Conservation (phyloP, 441 rosid genomes). For the Adansonia rubrostipa region DNA sequence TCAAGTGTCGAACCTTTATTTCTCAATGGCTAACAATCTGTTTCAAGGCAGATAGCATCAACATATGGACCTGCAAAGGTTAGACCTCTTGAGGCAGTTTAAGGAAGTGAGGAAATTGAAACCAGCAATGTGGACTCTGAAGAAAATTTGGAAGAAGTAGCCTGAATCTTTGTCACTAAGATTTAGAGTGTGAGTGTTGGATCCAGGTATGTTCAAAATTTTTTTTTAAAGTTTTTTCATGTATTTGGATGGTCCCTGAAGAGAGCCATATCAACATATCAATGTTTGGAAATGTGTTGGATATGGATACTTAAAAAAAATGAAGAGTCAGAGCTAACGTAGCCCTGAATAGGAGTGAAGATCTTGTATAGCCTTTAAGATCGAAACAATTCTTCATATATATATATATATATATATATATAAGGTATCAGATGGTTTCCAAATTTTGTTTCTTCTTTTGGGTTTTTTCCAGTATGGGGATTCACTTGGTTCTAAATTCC, state of each 20-base stretch:
- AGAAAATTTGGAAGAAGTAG: conserved; percentile 51
- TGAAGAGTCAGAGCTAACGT: too few species aligned
- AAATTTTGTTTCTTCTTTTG: not conserved
- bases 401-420: not conserved
- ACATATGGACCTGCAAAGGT: conserved; percentile 90
- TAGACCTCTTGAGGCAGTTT: conserved; percentile 90
- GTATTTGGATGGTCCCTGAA: too few species aligned
- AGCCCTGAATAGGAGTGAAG: conserved; percentile 36
- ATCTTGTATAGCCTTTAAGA: conserved; percentile 31
- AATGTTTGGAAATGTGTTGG: too few species aligned
- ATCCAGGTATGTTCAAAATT: too few species aligned
- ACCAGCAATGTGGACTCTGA: conserved; percentile 55
- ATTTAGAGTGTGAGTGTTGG: too few species aligned
- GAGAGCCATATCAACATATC: too few species aligned
- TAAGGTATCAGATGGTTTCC: conserved; percentile 4
- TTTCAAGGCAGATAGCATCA: conserved; percentile 79
- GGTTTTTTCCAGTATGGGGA: not conserved
- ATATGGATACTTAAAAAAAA: too few species aligned
- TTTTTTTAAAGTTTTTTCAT: too few species aligned
- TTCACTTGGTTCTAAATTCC: conserved; percentile 53
- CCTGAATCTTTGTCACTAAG: too few species aligned
- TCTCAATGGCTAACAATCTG: conserved; percentile 19
- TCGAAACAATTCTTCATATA: not conserved
- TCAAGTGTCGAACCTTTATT: conserved; percentile 1
- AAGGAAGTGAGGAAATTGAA: conserved; percentile 84